Evolutionary conservation across 768 basidiomycete genomes (phyloP).

Genomic region (Tylopilus rubrobrunneus): DNA sequence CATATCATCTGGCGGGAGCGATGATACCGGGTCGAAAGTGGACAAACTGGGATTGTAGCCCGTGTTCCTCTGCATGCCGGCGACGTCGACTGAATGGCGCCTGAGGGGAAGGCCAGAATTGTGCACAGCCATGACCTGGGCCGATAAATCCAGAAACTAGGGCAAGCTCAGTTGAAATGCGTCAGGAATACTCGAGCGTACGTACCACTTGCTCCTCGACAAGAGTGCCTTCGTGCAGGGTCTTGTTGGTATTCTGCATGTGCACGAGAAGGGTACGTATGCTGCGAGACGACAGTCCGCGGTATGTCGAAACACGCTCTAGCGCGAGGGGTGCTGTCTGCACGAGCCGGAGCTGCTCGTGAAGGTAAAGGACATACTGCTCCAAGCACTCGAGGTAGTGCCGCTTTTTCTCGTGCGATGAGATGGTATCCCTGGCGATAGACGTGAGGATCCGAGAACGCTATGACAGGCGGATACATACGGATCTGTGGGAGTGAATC

Average conservation of each 20-base stretch:
- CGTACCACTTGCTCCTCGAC: constrained; percentile 55
- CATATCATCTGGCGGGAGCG: constrained; percentile 14
- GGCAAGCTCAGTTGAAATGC: neutral
- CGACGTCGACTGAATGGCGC: constrained; percentile 30
- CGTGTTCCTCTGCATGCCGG: constrained; percentile 11
- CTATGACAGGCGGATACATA: constrained; percentile 29
- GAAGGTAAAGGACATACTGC: constrained; percentile 63
- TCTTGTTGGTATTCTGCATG: constrained; percentile 55
- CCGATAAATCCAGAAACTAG: constrained; percentile 30
- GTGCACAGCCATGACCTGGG: constrained; percentile 27
- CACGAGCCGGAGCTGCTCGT: constrained; percentile 53
- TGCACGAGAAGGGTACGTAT: constrained; percentile 70
- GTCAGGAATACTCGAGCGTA: neutral
- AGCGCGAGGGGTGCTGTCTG: constrained; percentile 45
- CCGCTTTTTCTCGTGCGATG: constrained; percentile 75
- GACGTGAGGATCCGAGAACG: neutral
- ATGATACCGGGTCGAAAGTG: constrained; percentile 15
- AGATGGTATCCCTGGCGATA: constrained; percentile 56
- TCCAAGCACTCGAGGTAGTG: constrained; percentile 72
- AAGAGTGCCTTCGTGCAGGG: constrained; percentile 46
- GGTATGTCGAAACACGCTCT: constrained; percentile 48
- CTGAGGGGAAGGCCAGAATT: constrained; percentile 23
- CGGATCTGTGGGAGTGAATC: constrained; percentile 61
- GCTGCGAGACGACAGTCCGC: constrained; percentile 58
- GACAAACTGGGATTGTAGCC: constrained; percentile 9